Base-by-base conservation (phyloP, 2,329 filamentous ascomycete genomes). In the Fusarium sp. region DNA sequence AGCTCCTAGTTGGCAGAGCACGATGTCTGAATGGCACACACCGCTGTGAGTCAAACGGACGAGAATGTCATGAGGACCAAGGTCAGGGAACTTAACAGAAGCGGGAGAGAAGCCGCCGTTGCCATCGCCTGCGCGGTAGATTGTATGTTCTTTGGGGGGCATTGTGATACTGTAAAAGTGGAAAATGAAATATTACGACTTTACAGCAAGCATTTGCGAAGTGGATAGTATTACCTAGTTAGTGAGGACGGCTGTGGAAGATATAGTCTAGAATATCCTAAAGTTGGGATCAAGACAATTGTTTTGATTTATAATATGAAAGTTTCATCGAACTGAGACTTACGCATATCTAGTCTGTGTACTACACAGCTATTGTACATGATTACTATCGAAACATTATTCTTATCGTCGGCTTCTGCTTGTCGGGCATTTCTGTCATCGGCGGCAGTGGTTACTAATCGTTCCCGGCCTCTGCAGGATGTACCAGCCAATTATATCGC, bases 41-140 rank as follows among this genome's bases (percentile, higher is more conserved):
- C 63, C 63, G 5, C 60, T 65, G 19, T 65, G 63, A 15, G 63
- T 65, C 15, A 65, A 21, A 1, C 41, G 63, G 6, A 65, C n/a
- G 11, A 64, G 41, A 2, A 65, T 64, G 7, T 65, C 63, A 3
- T 48, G 63, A 1, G 63, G 41, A 1, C 63, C 63, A 1, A 65
- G 60, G 0, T 41, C 3, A 1, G 60, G 60, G 2, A 64, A 11
- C 21, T 65, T 65, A 23, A 57, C 60, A 2, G 23, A 25, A 5
- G 23, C 27, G 4, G 63, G 10, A 1, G 21, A 41, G 15, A 65
- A 57, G 3, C 60, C 63, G 3, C 60, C 63, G 7, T 48, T 57
- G 6, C 48, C 60, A 31, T 57, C 48, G 1, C 63, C 60, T 6
- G 41, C 54, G 5, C 60, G 63, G 12, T 64, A 65, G 6, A 65